Base-by-base conservation (phyloP, 352 stramenopile genomes). In the Phytophthora hibernalis region DNA sequence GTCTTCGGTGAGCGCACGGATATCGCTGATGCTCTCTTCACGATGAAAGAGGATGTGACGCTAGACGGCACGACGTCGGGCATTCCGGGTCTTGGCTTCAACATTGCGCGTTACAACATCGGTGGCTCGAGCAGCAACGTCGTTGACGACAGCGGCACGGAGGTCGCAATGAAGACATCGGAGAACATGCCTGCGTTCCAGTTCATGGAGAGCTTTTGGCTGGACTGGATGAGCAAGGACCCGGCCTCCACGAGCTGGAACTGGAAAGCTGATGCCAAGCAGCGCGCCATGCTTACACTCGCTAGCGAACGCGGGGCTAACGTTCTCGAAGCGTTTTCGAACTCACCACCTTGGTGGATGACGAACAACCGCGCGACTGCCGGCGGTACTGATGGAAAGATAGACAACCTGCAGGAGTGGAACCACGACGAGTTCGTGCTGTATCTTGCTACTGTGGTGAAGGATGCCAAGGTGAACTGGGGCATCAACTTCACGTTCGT, bases 31-130 rank as follows among this genome's bases (percentile, higher is more conserved):
- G 64, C 75, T 35, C 64, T 89, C 18, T 89, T 85, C 76, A 82
- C 80, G 24, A 44, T 74, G 48, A 82, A 80, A 33, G 54, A 65
- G 49, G 62, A 72, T 7, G 76, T 86, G 20, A 65, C 56, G 1
- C 26, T 85, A 30, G 52, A 64, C 3, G 48, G 63, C 22, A 49
- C 58, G 16, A 54, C 61, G 22, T 54, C 58, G 28, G 66, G 42
- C 10, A 53, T 89, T 3, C 80, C 80, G 0, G 76, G 50, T 15
- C 65, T 89, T 5, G 77, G 76, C 10, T 69, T 89, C 33, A 89
- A 82, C 64, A 84, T 89, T 21, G 77, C 69, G 6, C 76, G 77
- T 9, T 89, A 89, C 80, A 89, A 89, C 61, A 74, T 89, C 13
- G 80, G 80, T 8, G 80, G 77, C 15, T 80, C 77, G 24, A 69